A percentile compares a stretch with the other conserved stretches of the same genome.
These are phyloP conservation scores for Aquanectria penicillioides DNA, from an alignment of 2,329 filamentous ascomycete species.

Conservation along the genomic window DNA sequence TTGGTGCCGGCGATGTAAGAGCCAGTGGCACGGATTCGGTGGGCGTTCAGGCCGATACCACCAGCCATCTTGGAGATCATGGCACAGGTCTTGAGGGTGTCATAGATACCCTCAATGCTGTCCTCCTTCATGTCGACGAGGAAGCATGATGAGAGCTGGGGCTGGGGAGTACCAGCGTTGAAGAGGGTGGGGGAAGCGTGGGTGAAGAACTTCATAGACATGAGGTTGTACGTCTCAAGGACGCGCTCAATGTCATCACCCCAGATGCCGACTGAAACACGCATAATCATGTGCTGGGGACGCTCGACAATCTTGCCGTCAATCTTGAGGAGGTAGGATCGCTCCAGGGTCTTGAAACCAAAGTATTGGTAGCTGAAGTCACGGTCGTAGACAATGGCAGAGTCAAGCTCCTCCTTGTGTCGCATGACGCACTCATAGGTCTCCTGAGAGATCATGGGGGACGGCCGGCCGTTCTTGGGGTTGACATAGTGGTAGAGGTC, in stretches of 20 bases:
- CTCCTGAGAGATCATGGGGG: slow-evolving; percentile 93
- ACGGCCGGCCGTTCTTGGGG: slow-evolving; percentile 83
- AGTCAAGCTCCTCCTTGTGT: slow-evolving; percentile 97
- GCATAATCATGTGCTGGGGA: slow-evolving; percentile 99
- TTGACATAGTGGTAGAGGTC: slow-evolving; percentile 98
- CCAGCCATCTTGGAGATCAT: slow-evolving; percentile 99
- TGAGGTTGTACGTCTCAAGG: slow-evolving; percentile 97
- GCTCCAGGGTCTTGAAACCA: slow-evolving; percentile 98
- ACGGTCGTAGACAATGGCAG: slow-evolving; percentile 97
- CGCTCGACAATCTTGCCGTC: slow-evolving; percentile 96
- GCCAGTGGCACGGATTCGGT: slow-evolving; percentile 95
- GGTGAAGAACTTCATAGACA: slow-evolving; percentile 99
- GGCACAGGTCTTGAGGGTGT: slow-evolving; percentile 98
- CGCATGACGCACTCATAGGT: slow-evolving; percentile 95
- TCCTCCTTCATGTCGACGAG: slow-evolving; percentile 99
- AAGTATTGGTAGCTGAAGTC: slow-evolving; percentile 99
- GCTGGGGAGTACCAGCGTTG: slow-evolving; percentile 94
- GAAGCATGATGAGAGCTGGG: slow-evolving; percentile 98
- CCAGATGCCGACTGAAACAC: slow-evolving; percentile 96
- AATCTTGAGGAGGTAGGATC: slow-evolving; percentile 95
- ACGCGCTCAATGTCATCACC: slow-evolving; percentile 94
- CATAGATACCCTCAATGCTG: slow-evolving; percentile 99
- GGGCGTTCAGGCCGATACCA: slow-evolving; percentile 95
- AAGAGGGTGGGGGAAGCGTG: slow-evolving; percentile 98
- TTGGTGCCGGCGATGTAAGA: slow-evolving; percentile 99